Evolutionary conservation across 768 basidiomycete genomes (phyloP), one percentile per base, ranked within the genome.

Genomic region (Suillus luteus): DNA sequence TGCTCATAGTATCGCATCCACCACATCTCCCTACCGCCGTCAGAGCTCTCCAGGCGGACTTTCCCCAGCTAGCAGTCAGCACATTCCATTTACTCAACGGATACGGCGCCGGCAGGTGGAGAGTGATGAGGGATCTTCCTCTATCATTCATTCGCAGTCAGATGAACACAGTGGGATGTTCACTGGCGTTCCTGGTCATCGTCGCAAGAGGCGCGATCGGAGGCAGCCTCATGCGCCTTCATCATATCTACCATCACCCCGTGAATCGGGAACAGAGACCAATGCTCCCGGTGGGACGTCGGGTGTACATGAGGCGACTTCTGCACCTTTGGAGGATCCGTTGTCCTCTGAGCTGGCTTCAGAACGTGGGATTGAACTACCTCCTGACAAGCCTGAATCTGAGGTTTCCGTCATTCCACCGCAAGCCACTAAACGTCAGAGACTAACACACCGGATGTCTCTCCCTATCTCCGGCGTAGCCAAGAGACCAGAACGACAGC

Each of bases 51-150:
- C 74, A 41, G 76, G 76, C 1, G 73, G 78, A 48, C 62, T 75
- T 51, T 83, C 84, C 8, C 82, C 85, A 0, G 67, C 80, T 8
- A 82, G 77, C 61, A 82, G 81, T 62, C 78, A 76, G 22, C 77
- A 80, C 61, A 68, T 81, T 46, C 77, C 78, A 40, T 64, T 79
- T 37, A 72, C 77, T 10, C 77, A 72, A 38, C 77, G 77, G 52
- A 66, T 79, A 40, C 74, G 76, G 46, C 74, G 75, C 37, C 72
- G 69, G 7, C 69, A 69, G n/a, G 64, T 70, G 11, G 79, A 77
- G 51, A 85, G 84, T 52, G 85, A 83, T 60, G 85, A 81, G 14
- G 81, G 75, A 1, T 78, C 80, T 7, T 81, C 81, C 7, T 85
- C 85, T 0, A 75, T 77, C 0, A 71, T 76, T 22, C 77, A 80